Base-by-base conservation (phyloP, 805 yeast genomes). In the Suhomyces sp. region DNA sequence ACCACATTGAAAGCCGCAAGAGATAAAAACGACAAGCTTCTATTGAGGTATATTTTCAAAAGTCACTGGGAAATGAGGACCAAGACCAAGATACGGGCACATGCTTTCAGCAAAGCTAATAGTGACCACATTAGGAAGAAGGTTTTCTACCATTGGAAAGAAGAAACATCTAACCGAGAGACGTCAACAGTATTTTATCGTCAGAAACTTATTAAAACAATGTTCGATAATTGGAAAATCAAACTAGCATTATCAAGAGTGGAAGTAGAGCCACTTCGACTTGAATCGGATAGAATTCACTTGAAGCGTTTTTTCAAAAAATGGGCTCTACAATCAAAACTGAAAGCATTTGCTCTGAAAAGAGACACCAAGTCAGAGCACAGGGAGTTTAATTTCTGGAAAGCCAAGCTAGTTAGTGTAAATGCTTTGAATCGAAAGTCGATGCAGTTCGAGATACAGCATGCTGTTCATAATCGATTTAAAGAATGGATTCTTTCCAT, bases 191-290 rank as follows among this genome's bases (percentile, higher is more conserved):
- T 12, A n/a, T 12, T 25, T 19, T 26, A 27, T 12, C 25, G 33
- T 8, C 17, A 21, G 20, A 19, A 29, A 16, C 16, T 22, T 11
- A 10, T 20, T 2, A 10, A 17, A 9, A 25, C 31, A 7, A 12
- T 17, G 4, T 43, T 51, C 19, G 30, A 25, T 10, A 12, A 38
- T 15, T 57, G 59, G 58, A 45, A 41, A 19, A 27, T 48, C 15
- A 32, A 35, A 15, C 8, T 4, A 10, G 19, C 17, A 9, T 25
- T 20, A n/a, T n/a, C n/a, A n/a, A n/a, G n/a, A n/a, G n/a, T n/a
- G n/a, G n/a, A n/a, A n/a, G n/a, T n/a, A n/a, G n/a, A n/a, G n/a
- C n/a, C n/a, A n/a, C n/a, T n/a, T n/a, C n/a, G n/a, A n/a, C n/a
- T n/a, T n/a, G n/a, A n/a, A n/a, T n/a, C n/a, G n/a, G n/a, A n/a